phyloP scores from a whole-genome alignment of 352 stramenopile species.

The Globisporangium parvum region DNA sequence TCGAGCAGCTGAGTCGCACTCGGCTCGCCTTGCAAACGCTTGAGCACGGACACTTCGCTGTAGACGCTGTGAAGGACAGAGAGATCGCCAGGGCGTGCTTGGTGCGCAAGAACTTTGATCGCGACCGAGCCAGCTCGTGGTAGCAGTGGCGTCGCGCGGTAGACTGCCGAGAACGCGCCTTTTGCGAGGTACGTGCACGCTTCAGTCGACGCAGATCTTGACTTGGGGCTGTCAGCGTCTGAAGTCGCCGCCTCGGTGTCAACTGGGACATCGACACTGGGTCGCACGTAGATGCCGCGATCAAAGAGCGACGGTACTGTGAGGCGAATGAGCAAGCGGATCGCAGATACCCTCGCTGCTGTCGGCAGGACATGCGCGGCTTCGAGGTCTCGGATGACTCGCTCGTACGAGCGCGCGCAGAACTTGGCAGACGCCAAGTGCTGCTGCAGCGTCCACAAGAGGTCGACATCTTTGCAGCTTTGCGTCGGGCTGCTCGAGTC shows the following conservation, averaged over 20 bases:
- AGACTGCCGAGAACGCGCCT: slow-evolving; percentile 44
- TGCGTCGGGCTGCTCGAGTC: not conserved
- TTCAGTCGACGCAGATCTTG: not conserved
- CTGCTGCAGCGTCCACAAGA: slow-evolving; percentile 43
- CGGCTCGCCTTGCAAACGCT: slow-evolving; percentile 34
- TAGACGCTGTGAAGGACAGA: slow-evolving; percentile 39
- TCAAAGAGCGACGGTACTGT: slow-evolving; percentile 37
- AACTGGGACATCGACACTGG: not conserved
- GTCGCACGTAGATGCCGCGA: slow-evolving; percentile 23
- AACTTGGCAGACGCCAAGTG: slow-evolving; percentile 19
- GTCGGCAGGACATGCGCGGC: slow-evolving; percentile 20
- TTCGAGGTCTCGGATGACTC: slow-evolving; percentile 26
- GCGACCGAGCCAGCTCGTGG: slow-evolving; percentile 18
- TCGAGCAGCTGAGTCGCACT: slow-evolving; percentile 54
- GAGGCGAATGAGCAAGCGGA: slow-evolving; percentile 29
- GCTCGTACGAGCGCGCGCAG: slow-evolving; percentile 21
- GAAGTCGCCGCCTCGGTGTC: not conserved
- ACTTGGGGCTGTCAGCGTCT: not conserved
- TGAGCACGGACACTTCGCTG: slow-evolving; percentile 49
- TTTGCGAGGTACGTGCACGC: slow-evolving; percentile 32
- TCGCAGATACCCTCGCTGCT: slow-evolving; percentile 19
- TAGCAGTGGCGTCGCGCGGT: slow-evolving; percentile 21
- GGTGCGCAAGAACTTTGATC: slow-evolving; percentile 47
- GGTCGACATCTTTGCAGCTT: slow-evolving; percentile 9
- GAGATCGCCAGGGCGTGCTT: slow-evolving; percentile 32